Evolutionary conservation across 2,329 filamentous ascomycete genomes (phyloP), one percentile per base, ranked within the genome.

Genomic region (Aspergillus fumigatiaffinis): DNA sequence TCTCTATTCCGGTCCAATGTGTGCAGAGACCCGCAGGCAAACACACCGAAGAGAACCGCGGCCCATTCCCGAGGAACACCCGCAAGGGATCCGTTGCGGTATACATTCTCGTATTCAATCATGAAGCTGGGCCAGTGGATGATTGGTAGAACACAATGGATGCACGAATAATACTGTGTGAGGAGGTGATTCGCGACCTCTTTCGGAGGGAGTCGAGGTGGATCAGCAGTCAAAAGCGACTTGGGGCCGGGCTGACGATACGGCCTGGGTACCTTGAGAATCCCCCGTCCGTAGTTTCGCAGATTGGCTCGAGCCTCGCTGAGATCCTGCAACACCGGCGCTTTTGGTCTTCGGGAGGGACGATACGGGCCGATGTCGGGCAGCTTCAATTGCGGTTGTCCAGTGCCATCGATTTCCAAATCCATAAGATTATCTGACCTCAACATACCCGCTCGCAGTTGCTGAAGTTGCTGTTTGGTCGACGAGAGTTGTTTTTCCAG

Each of bases 401-500:
- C 61, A 53, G 60, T 63, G 6, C 65, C 57, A 25, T 76, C 73
- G 41, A 69, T 61, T 55, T 80, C 78, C 6, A 75, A 50, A 44
- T 82, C 79, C 62, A 76, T 71, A 23, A 73, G 63, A n/a, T 76
- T 74, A 52, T 79, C 78, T 42, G 76, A 77, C 54, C 80, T 80
- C 42, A 77, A 67, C 47, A 91, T 76, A 67, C 87, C 84, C 29
- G 87, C 86, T 53, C 86, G 85, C 42, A 96, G 78, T 60, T 87
- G 87, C 55, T 80, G 82, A 68, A 96, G 92, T 72, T 96, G 90
- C 57, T 91, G 86, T 70, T 87, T 90, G 44, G 94, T 83, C 53
- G 88, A 84, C 50, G 89, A 84, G 68, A 97, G 85, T 75, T 97
- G 92, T 74, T 91, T 94, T 76, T 97, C 93, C 26, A 99, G 81